A percentile compares a stretch with the other conserved stretches of the same genome.
phyloP scores from a whole-genome alignment of 129 eudicot species.

The Oenanthe sinensis region DNA sequence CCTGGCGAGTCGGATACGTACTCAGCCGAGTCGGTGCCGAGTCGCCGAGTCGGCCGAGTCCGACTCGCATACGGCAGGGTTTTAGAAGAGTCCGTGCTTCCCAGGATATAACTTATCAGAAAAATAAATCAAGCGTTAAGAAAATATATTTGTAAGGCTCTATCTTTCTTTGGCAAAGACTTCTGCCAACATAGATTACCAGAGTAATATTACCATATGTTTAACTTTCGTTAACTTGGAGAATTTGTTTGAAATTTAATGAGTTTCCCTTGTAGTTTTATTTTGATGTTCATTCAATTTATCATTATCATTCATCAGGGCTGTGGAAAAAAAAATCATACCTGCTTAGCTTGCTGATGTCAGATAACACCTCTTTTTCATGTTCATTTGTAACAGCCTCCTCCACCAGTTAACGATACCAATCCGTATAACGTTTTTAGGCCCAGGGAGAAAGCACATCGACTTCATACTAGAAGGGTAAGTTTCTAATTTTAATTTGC shows the following conservation, averaged over 20 bases:
- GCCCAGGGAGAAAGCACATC: constrained; percentile 93
- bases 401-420: constrained; percentile 93
- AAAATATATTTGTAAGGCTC: neutral
- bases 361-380: neutral
- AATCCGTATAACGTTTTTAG: constrained; percentile 97
- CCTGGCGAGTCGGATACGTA: no score
- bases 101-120: neutral
- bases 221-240: neutral
- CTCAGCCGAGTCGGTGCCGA: no score
- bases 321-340: neutral
- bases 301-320: neutral
- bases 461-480: constrained; percentile 94
- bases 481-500: constrained; percentile 11
- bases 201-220: neutral
- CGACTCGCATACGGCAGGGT: no score
- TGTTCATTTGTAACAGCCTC: constrained; percentile 49
- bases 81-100: no score
- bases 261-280: neutral
- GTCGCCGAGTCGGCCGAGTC: no score
- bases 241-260: neutral
- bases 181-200: neutral
- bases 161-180: neutral
- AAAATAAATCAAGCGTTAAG: neutral
- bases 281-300: neutral
- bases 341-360: constrained; percentile 3